A percentile compares a stretch with the other conserved stretches of the same genome.
Conservation (phyloP, 768 basidiomycete genomes). For the Saitozyma sp. region DNA sequence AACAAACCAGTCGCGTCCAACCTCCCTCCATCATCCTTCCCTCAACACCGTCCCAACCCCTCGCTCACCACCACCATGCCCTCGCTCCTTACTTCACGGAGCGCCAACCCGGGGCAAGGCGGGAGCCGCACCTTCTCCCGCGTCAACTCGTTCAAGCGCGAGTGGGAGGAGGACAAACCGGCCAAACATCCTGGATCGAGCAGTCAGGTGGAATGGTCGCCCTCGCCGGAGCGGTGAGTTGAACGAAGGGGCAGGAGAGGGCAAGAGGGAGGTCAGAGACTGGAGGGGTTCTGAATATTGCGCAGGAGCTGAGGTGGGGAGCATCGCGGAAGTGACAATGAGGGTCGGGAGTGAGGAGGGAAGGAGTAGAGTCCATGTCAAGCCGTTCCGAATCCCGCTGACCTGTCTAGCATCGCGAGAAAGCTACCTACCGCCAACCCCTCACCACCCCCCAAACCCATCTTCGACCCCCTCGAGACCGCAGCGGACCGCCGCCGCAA, state of each 20-base stretch:
- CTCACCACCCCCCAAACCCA: constrained; percentile 7
- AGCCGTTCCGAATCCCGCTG: too few relatives aligned
- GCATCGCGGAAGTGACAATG: background rate
- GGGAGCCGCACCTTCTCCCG: constrained; percentile 21
- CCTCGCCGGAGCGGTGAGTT: constrained; percentile 12
- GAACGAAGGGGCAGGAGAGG: background rate
- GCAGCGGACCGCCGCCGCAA: constrained; percentile 31
- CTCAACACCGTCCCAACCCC: background rate
- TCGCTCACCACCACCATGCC: too few relatives aligned
- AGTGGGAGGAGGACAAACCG: constrained; percentile 29
- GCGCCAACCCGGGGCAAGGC: too few relatives aligned
- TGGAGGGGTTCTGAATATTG: background rate
- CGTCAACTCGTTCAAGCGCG: constrained; percentile 42
- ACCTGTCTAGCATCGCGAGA: background rate
- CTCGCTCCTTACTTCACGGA: too few relatives aligned
- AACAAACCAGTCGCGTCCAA: constrained; percentile 25
- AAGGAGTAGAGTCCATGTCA: too few relatives aligned
- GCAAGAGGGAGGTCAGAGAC: background rate
- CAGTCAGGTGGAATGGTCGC: constrained; percentile 15
- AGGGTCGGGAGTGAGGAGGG: too few relatives aligned
- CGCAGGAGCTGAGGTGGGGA: background rate
- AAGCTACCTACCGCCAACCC: constrained; percentile 2
- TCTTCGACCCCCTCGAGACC: constrained; percentile 18
- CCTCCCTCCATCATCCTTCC: constrained; percentile 4
- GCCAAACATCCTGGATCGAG: background rate